Evolutionary conservation across 768 basidiomycete genomes (phyloP).

Genomic region (Cyclocybe cylindracea): DNA sequence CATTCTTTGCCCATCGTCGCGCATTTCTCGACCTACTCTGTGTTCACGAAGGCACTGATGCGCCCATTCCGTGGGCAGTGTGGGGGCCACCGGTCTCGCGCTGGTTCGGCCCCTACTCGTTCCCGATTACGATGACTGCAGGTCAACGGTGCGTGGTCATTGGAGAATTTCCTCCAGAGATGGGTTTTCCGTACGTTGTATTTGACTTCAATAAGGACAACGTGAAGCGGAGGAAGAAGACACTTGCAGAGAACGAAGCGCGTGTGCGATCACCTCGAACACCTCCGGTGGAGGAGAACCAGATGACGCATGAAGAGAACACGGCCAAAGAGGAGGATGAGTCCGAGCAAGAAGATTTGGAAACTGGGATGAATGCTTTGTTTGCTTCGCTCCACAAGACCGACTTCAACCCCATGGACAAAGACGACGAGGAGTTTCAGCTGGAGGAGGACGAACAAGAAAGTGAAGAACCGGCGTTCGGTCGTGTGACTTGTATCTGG

Average conservation of each 20-base stretch:
- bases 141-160: conserved; percentile 34
- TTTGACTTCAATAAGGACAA: too few species aligned
- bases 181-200: conserved; percentile 12
- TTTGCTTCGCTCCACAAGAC: background rate
- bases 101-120: conserved; percentile 31
- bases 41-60: background rate
- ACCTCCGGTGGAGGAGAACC: background rate
- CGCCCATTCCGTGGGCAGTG: conserved; percentile 23
- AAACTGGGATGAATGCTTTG: background rate
- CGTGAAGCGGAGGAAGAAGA: background rate
- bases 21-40: conserved; percentile 20
- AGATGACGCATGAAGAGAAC: background rate
- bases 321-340: too few species aligned
- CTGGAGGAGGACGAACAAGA: background rate
- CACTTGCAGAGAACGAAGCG: background rate
- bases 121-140: conserved; percentile 34
- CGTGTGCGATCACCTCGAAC: background rate
- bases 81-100: conserved; percentile 38
- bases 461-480: too few species aligned
- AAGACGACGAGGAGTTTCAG: background rate
- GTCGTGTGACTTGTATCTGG: background rate
- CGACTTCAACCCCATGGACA: background rate
- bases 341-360: background rate
- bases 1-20: conserved; percentile 40
- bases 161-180: conserved; percentile 1